phyloP scores from a whole-genome alignment of 441 rosid species.

The California macrophylla region DNA sequence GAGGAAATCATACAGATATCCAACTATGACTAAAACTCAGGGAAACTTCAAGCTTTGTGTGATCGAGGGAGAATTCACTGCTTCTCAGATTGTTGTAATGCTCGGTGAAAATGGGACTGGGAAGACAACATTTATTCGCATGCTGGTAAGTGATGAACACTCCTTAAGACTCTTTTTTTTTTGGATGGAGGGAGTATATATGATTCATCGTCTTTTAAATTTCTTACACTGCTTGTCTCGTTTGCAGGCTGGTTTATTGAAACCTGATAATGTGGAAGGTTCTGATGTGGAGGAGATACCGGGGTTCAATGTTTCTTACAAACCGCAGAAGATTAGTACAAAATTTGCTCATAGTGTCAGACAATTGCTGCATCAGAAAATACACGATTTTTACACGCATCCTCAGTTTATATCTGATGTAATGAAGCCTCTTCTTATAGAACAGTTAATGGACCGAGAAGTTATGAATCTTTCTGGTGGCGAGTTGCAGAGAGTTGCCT shows the following conservation, averaged over 20 bases:
- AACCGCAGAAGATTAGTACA: constrained; percentile 91
- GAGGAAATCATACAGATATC: constrained; percentile 78
- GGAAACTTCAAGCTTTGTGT: constrained; percentile 74
- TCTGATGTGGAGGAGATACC: constrained; percentile 87
- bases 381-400: constrained; percentile 78
- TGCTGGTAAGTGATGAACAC: constrained; percentile 96
- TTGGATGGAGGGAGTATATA: too few relatives aligned
- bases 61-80: constrained; percentile 91
- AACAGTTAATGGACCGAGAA: constrained; percentile 92
- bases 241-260: constrained; percentile 73
- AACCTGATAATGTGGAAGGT: constrained; percentile 64
- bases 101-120: constrained; percentile 97
- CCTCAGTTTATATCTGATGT: constrained; percentile 95
- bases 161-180: too few relatives aligned
- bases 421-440: constrained; percentile 94
- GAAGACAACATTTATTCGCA: constrained; percentile 86
- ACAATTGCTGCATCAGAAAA: constrained; percentile 66
- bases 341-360: constrained; percentile 64
- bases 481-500: constrained; percentile 94
- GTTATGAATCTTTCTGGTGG: constrained; percentile 92
- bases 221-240: constrained; percentile 13
- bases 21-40: constrained; percentile 75
- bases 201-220: background rate
- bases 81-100: constrained; percentile 91
- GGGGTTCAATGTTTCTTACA: constrained; percentile 87